Evolutionary conservation across 2,329 filamentous ascomycete species (phyloP).

Genomic region (Metarhizium album): DNA sequence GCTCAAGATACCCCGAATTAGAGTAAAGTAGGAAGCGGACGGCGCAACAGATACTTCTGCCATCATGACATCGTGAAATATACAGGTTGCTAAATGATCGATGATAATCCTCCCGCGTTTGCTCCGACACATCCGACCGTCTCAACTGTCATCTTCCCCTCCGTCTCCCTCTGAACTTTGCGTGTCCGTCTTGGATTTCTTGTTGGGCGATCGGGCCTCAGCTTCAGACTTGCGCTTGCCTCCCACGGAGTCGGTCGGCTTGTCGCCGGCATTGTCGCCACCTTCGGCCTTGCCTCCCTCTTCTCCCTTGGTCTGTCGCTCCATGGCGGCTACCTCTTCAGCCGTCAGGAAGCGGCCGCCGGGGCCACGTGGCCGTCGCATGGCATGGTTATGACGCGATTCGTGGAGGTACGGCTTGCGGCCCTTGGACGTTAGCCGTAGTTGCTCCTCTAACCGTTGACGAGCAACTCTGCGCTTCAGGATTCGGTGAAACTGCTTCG

Average conservation of each 20-base stretch:
- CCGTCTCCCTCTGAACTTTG: constrained; percentile 27
- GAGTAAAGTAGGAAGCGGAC: constrained; percentile 9
- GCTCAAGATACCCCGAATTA: not conserved
- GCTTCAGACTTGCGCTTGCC: constrained; percentile 52
- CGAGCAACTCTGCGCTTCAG: constrained; percentile 86
- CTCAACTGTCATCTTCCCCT: constrained; percentile 22
- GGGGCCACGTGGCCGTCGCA: constrained; percentile 86
- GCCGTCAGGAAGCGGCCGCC: constrained; percentile 93
- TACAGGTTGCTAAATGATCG: constrained; percentile 9
- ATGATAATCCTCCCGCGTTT: constrained; percentile 1
- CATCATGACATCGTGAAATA: constrained; percentile 28
- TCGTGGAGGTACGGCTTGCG: constrained; percentile 96
- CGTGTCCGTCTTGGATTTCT: constrained; percentile 45
- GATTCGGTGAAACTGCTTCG: constrained; percentile 97
- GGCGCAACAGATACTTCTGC: constrained; percentile 11
- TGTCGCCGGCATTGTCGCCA: constrained; percentile 14
- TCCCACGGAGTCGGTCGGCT: constrained; percentile 24
- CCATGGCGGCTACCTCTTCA: constrained; percentile 87
- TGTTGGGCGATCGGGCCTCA: constrained; percentile 36
- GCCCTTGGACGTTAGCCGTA: constrained; percentile 87
- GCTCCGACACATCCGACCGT: not conserved
- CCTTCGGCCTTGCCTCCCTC: constrained; percentile 21
- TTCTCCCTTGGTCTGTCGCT: constrained; percentile 45
- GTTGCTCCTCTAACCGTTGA: constrained; percentile 84
- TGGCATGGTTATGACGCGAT: constrained; percentile 94